These are phyloP conservation scores for Oldenlandia corymbosa DNA, from an alignment of 257 asterid genomes.

Conservation along the genomic window DNA sequence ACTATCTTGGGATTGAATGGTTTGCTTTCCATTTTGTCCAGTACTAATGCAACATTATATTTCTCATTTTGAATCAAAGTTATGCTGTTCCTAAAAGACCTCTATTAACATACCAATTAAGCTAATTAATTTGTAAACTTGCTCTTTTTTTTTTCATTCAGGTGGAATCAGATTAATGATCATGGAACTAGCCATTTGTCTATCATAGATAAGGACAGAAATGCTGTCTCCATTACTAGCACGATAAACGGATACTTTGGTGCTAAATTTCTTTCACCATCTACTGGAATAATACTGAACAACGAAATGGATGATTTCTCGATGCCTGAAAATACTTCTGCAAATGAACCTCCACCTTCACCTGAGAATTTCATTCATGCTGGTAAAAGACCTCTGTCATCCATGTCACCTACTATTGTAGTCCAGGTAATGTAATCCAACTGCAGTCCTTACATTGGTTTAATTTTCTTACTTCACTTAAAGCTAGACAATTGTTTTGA, in stretches of 20 bases:
- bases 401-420: conserved; percentile 65
- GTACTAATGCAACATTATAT: not conserved
- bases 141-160: conserved; percentile 10
- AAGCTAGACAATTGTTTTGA: not conserved
- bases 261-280: conserved; percentile 40
- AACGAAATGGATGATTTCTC: conserved; percentile 84
- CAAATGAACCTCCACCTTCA: conserved; percentile 42
- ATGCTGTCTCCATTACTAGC: conserved; percentile 65
- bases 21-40: conserved; percentile 1
- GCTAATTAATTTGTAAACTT: too few relatives aligned
- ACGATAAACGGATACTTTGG: conserved; percentile 56
- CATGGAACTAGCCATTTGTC: conserved; percentile 75
- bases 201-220: conserved; percentile 50
- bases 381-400: conserved; percentile 66
- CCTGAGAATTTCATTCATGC: conserved; percentile 57
- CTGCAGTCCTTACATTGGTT: not conserved
- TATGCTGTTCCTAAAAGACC: not conserved
- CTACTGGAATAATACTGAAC: conserved; percentile 69
- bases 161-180: conserved; percentile 63
- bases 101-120: too few relatives aligned
- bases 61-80: not conserved
- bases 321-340: conserved; percentile 27
- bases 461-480: not conserved
- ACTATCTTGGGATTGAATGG: not conserved
- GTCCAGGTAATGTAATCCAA: conserved; percentile 39